A percentile compares a stretch with the other conserved stretches of the same genome.
phyloP scores from a whole-genome alignment of 2,329 filamentous ascomycete genomes.

The Karstenula rhodostoma region DNA sequence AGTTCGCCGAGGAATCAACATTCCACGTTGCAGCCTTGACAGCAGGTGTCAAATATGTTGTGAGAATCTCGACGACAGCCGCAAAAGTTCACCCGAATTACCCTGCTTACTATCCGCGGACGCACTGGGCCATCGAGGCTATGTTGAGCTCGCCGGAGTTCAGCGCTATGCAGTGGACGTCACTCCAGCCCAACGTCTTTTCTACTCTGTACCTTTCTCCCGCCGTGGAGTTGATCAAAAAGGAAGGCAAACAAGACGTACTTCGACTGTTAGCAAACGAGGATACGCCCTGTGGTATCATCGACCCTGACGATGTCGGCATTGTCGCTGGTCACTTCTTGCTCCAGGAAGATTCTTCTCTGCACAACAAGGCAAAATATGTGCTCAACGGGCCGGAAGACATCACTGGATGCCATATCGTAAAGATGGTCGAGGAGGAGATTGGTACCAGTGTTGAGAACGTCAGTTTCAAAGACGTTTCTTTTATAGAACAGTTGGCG shows the following conservation, averaged over 20 bases:
- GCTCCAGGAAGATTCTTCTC: slow-evolving; percentile 15
- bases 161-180: too few species aligned
- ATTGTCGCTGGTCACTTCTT: slow-evolving; percentile 25
- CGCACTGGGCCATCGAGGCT: neutral
- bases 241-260: too few species aligned
- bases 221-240: too few species aligned
- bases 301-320: slow-evolving; percentile 28
- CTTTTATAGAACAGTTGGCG: slow-evolving; percentile 21
- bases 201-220: too few species aligned
- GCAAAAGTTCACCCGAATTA: slow-evolving; percentile 9
- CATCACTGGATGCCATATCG: slow-evolving; percentile 22
- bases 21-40: slow-evolving; percentile 20
- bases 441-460: too few species aligned
- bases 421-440: slow-evolving; percentile 24
- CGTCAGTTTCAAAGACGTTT: slow-evolving; percentile 13
- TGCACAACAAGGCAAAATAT: slow-evolving; percentile 25
- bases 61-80: slow-evolving; percentile 25
- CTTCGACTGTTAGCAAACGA: too few species aligned
- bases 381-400: slow-evolving; percentile 27
- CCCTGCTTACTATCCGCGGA: slow-evolving; percentile 5
- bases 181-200: too few species aligned
- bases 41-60: slow-evolving; percentile 29
- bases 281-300: slow-evolving; percentile 7
- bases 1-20: slow-evolving; percentile 30
- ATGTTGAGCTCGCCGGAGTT: too few species aligned